A percentile compares a stretch with the other conserved stretches of the same genome.
Conservation (phyloP, 176 grass and related monocot genomes). For the Hyparrhenia diplandra region DNA sequence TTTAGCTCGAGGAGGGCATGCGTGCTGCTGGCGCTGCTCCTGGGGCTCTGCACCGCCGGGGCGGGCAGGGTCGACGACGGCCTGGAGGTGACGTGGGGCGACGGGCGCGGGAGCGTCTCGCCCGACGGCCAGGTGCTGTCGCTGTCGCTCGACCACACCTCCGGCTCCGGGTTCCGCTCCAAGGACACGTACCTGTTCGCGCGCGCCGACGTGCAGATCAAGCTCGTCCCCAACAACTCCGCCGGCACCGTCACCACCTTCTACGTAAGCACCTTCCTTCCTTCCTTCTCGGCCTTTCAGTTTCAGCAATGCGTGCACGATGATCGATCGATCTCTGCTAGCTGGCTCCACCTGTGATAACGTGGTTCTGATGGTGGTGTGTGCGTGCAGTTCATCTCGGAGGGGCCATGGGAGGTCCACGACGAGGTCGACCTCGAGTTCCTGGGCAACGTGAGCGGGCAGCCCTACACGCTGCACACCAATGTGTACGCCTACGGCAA, state of each 20-base stretch:
- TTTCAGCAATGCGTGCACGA: background rate
- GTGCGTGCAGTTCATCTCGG: slow-evolving; percentile 51
- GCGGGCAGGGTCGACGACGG: slow-evolving; percentile 24
- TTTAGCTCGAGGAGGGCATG: background rate
- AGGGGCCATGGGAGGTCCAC: slow-evolving; percentile 45
- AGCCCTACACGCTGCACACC: slow-evolving; percentile 78
- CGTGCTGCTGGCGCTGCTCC: background rate
- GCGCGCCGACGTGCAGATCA: slow-evolving; percentile 64
- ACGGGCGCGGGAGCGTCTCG: slow-evolving; percentile 25
- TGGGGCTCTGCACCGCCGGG: slow-evolving; percentile 12
- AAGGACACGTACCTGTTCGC: slow-evolving; percentile 62
- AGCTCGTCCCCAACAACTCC: slow-evolving; percentile 70
- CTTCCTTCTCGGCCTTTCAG: background rate
- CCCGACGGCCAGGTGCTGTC: slow-evolving; percentile 28
- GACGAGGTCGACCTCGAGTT: slow-evolving; percentile 95
- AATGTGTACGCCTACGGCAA: slow-evolving; percentile 59
- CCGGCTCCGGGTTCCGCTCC: slow-evolving; percentile 70
- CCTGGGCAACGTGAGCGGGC: slow-evolving; percentile 64
- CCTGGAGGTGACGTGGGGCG: slow-evolving; percentile 49
- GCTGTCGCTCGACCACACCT: slow-evolving; percentile 36
- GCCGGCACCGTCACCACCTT: slow-evolving; percentile 82
- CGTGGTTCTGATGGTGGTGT: too few relatives aligned
- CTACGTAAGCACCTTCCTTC: slow-evolving; percentile 41
- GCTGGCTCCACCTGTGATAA: background rate
- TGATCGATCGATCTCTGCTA: too few relatives aligned